Percentiles rank a stretch among this genome's conserved stretches.
Evolutionary conservation across 176 grass and related monocot species (phyloP).

Genomic region (Typha latifolia): DNA sequence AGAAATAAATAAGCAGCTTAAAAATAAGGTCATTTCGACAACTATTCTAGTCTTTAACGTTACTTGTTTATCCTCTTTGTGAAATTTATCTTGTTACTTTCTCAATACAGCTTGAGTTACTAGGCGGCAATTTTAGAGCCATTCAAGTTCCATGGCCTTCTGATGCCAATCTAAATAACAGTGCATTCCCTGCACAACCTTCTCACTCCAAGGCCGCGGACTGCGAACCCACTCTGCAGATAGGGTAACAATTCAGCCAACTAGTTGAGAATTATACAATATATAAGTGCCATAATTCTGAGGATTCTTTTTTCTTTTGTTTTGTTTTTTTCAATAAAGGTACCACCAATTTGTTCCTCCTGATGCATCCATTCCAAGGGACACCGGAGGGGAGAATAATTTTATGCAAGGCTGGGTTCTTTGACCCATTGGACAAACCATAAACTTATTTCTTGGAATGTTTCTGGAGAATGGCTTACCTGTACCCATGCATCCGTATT

Average conservation of each 20-base stretch:
- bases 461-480: background rate
- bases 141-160: constrained; percentile 58
- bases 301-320: background rate
- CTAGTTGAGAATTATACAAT: background rate
- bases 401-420: constrained; percentile 93
- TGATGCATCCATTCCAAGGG: constrained; percentile 39
- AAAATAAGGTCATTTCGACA: constrained; percentile 39
- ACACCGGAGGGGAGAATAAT: constrained; percentile 49
- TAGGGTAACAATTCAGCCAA: constrained; percentile 39
- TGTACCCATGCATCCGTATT: background rate
- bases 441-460: background rate
- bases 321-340: constrained; percentile 28
- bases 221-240: constrained; percentile 70
- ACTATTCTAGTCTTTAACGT: background rate
- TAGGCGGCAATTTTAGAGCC: constrained; percentile 48
- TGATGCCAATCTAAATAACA: constrained; percentile 29
- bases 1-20: constrained; percentile 93
- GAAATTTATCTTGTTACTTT: background rate
- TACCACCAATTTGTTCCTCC: constrained; percentile 57
- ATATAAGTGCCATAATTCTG: no score
- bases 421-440: constrained; percentile 17
- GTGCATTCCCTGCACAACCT: constrained; percentile 41
- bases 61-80: background rate
- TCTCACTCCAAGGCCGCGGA: constrained; percentile 51
- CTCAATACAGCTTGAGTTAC: constrained; percentile 48